phyloP scores from a whole-genome alignment of 208 protist species.

The Vickermania ingenoplastis region DNA sequence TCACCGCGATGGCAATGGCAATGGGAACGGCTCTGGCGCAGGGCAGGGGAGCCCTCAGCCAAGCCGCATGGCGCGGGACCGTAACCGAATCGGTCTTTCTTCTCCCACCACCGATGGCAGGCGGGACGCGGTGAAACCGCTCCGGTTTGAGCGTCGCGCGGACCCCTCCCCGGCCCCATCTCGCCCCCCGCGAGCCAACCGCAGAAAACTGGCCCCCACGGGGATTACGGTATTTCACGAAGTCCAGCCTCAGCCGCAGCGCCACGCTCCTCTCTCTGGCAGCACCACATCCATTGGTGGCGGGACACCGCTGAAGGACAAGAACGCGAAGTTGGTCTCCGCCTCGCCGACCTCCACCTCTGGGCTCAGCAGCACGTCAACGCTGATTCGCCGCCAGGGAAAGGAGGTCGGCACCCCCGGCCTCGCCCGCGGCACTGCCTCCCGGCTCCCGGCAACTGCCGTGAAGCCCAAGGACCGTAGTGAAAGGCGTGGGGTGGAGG shows the following conservation, averaged over 20 bases:
- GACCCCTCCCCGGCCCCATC: conserved; percentile 42
- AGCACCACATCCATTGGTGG: background rate
- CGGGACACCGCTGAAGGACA: background rate
- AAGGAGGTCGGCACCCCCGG: background rate
- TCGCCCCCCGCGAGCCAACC: conserved; percentile 17
- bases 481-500: conserved; percentile 10
- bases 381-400: background rate
- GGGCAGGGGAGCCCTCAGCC: background rate
- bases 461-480: background rate
- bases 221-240: background rate
- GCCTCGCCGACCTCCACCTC: background rate
- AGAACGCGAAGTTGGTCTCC: background rate
- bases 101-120: background rate
- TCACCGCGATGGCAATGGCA: background rate
- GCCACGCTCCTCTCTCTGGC: background rate
- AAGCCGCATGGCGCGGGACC: background rate
- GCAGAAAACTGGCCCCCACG: background rate
- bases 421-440: background rate
- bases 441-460: conserved; percentile 3
- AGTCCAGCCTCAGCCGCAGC: background rate
- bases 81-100: background rate
- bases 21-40: background rate
- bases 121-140: conserved; percentile 12
- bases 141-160: conserved; percentile 21
- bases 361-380: background rate